Base-by-base conservation (phyloP, 2,329 filamentous ascomycete genomes). In the Fusarium guadeloupense region DNA sequence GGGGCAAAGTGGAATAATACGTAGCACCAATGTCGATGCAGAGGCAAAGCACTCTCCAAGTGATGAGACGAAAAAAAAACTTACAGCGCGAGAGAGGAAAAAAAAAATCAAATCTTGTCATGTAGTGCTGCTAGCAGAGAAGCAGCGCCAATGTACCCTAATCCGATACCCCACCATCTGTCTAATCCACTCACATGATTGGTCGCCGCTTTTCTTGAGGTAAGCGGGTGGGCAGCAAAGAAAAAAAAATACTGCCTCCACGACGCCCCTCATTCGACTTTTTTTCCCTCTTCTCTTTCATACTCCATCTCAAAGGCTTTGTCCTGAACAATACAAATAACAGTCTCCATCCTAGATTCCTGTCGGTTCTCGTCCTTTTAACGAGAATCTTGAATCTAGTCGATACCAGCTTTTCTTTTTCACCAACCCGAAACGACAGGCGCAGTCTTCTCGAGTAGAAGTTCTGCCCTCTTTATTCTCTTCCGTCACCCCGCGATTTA, bases 361-460 rank as follows among this genome's bases (percentile, higher is more conserved):
- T 68, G 68, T 72, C 68, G 67, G 71, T 77, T 79, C 77, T 78
- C 76, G 75, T 74, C 62, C 68, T 66, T 67, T 60, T 61, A 57
- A 82, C 76, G 83, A 77, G 82, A 81, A 77, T 75, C 71, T 73
- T 72, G 76, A 76, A 75, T 83, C 80, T 83, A 82, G 78, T 71
- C 67, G 72, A 73, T 59, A 75, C 51, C 57, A 67, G 50, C 37
- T 66, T 71, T 68, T 42, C n/a, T n/a, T 67, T 71, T 69, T 59
- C 54, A 62, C n/a, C 35, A 47, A 46, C n/a, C 45, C 54, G 46
- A 59, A 35, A 31, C 67, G 47, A 51, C 69, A 56, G 60, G 67
- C 67, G 71, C 75, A 75, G 72, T 64, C 71, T 75, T 75, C 71
- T 66, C 60, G 17, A 57, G 54, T 48, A 71, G 73, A 69, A 75